Base-by-base conservation (phyloP, 2,329 filamentous ascomycete genomes). In the Colletotrichum brevisporum region DNA sequence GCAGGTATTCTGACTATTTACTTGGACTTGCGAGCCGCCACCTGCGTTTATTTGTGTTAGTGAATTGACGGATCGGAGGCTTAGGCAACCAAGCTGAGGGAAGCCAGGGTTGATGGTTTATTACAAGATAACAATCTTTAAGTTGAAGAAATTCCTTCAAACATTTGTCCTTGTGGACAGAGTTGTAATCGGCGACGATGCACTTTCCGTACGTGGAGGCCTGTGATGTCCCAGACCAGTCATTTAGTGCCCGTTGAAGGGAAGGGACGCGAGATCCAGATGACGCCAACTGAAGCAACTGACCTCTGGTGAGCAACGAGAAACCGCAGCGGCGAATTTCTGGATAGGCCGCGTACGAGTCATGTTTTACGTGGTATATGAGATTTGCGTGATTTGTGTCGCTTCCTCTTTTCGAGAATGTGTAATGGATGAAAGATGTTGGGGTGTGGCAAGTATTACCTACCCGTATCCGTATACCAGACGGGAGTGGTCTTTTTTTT, bases 101-200 rank as follows among this genome's bases (percentile, higher is more conserved):
- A 5, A 18, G 50, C 5, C 50, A 52, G 24, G 52, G 26, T 5
- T 15, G 13, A 47, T 31, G 16, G 21, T n/a, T 39, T 73, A 88
- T 75, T 85, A 97, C 95, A 76, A 97, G 76, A 77, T 94, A 97
- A 78, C 95, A 98, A 73, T 97, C 86, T 79, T 97, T 97, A 56
- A 98, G 80, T 73, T 84, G 90, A 80, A 96, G 84, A 74, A 99
- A 98, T 77, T 98, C 94, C 67, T 89, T 90, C 5, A 87, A 86
- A 77, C 96, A 99, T 85, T 96, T 96, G 77, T 98, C 94, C 78
- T 97, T 97, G 74, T 94, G 89, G 3, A 97, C 89, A 4, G 94
- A 89, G 77, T 95, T 95, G 82, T 97, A 98, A 77, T 98, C 95
- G 47, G 90, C 89, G 58, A 95, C 88, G 72, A 99, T 91, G 78